Base-by-base conservation (phyloP, 2,329 filamentous ascomycete genomes). In the Ceratocystiopsis sp. region DNA sequence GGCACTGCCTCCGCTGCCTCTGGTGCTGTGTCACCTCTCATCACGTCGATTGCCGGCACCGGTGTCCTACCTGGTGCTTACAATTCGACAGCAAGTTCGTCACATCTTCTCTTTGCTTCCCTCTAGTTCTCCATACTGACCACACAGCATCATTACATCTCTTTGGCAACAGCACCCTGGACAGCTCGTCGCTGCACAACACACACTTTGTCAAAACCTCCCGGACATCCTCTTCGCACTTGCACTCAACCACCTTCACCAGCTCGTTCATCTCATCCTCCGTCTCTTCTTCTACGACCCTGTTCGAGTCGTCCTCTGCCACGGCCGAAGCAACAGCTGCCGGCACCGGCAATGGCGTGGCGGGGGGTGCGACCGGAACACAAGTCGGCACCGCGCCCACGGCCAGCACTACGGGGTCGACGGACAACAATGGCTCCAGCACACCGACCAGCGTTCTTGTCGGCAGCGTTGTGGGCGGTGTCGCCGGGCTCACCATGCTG, bases 401-500 rank as follows among this genome's bases (percentile, higher is more conserved):
- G 3, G 50, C 56, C 3, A 37, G 55, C 4, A 41, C 53, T 8
- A 44, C 52, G 7, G 50, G 47, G 8, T 45, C 39, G 15, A 46
- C 55, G 1, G 49, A 46, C 3, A 45, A 29, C 25, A 29, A 11
- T 8, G 10, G 25, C 25, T 7, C 25, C 25, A 29, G 46, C 25
- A 42, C 55, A 5, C 54, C 58, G 7, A 54, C 57, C 2, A 55
- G 53, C 18, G 57, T 59, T 10, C 54, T 77, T 25, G 70, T 73
- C 9, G 73, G 72, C 1, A 66, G 73, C 32, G 69, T 77, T 1
- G 61, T 76, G 16, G 73, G 73, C 18, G 64, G 69, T 36, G 55
- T 80, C 32, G 74, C 75, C 15, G 75, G 74, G 16, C 56, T 72
- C 2, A 73, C 73, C 13, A 60, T 78, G 38, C 54, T 80, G 40